A percentile compares a stretch with the other conserved stretches of the same genome.
Conservation (phyloP, 345 rosid species). For the Erysimum cheiranthoides region DNA sequence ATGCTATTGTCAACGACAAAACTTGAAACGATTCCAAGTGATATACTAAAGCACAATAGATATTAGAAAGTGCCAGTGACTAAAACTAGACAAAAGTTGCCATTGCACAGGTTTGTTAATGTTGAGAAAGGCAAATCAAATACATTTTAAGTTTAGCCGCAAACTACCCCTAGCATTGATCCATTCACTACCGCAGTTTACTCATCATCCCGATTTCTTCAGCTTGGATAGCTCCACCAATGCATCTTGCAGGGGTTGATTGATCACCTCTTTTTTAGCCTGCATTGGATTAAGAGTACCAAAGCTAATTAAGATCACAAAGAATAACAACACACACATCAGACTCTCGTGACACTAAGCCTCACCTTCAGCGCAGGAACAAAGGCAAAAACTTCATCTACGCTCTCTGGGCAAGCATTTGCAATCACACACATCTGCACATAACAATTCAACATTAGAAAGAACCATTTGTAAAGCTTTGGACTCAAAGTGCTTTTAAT, state of each 20-base stretch:
- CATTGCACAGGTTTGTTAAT: slow-evolving; percentile 10
- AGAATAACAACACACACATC: neutral
- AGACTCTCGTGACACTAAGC: slow-evolving; percentile 1
- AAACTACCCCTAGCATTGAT: slow-evolving; percentile 3
- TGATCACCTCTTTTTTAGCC: slow-evolving; percentile 3
- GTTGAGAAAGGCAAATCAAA: neutral
- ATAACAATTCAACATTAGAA: slow-evolving; percentile 39
- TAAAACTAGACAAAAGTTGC: slow-evolving; percentile 3
- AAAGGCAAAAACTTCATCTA: slow-evolving; percentile 82
- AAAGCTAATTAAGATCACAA: neutral
- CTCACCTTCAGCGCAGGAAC: slow-evolving; percentile 80
- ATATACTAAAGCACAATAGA: neutral
- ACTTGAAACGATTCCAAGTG: neutral
- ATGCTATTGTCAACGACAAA: neutral
- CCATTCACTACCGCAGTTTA: neutral
- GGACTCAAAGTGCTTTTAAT: neutral
- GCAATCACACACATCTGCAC: slow-evolving; percentile 76
- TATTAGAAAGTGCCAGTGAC: neutral
- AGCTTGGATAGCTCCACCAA: slow-evolving; percentile 7
- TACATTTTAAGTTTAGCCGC: neutral
- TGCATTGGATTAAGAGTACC: neutral
- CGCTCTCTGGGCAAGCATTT: slow-evolving; percentile 74
- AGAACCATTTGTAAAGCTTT: slow-evolving; percentile 29
- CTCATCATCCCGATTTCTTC: slow-evolving; percentile 1
- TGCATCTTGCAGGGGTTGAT: neutral